A percentile compares a stretch with the other conserved stretches of the same genome.
Evolutionary conservation across 345 rosid genomes (phyloP).

Genomic region (Boechera retrofracta): DNA sequence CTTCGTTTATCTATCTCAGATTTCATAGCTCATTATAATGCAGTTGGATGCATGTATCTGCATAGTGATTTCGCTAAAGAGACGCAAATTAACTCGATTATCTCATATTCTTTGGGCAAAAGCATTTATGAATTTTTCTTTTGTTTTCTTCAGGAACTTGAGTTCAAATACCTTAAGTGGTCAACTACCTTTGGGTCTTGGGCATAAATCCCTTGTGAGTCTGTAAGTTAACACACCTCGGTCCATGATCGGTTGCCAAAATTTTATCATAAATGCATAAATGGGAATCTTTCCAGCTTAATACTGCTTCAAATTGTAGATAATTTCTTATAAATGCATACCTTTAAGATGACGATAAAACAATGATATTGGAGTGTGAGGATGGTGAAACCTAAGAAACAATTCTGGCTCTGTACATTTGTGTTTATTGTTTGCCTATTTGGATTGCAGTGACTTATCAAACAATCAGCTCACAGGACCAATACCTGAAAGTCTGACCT

Average conservation of each 20-base stretch:
- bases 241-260: conserved; percentile 18
- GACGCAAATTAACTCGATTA: background rate
- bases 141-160: conserved; percentile 64
- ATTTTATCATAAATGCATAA: background rate
- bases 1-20: conserved; percentile 22
- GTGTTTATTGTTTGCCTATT: conserved; percentile 33
- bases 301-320: conserved; percentile 8
- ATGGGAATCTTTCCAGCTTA: conserved; percentile 18
- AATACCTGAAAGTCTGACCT: conserved; percentile 80
- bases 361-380: conserved; percentile 13
- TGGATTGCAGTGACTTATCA: conserved; percentile 76
- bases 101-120: background rate
- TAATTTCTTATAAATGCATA: background rate
- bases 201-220: conserved; percentile 68
- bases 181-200: conserved; percentile 73
- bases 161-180: conserved; percentile 81
- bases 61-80: background rate
- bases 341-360: background rate
- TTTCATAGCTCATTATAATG: conserved; percentile 6
- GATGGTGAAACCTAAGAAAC: conserved; percentile 1
- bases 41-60: conserved; percentile 8
- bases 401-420: background rate
- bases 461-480: conserved; percentile 78
- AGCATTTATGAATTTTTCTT: conserved; percentile 5
- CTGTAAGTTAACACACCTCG: conserved; percentile 63